Evolutionary conservation across 306 rosid genomes (phyloP), one percentile per base, ranked within the genome.

Genomic region (Carpinus fangiana): DNA sequence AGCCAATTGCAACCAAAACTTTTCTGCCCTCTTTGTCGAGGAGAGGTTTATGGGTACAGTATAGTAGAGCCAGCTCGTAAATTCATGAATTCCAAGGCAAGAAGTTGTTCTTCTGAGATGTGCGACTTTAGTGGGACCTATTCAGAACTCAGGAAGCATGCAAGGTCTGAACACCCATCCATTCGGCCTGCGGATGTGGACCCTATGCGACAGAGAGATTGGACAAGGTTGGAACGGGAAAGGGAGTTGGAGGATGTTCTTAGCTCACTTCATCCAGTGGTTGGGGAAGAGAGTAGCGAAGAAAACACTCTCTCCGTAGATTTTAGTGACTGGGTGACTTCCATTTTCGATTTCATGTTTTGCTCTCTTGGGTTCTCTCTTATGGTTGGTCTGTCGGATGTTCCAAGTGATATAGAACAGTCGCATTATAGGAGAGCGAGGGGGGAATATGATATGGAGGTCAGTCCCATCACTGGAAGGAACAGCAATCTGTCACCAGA

Each of bases 11-110:
- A 79, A 13, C 74, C 82, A 77, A 78, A 88, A 64, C 86, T 89
- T 23, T 73, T 45, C 65, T 93, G 97, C 87, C 98, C 98, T 34
- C 91, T 91, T 76, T 93, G 97, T 82, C 95, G 97, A 5, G 97
- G 98, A 72, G 89, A 82, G 74, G 83, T 93, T 73, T 86, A 84
- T 81, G 97, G 98, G 47, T 93, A 90, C 59, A 74, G 78, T 80
- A 89, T 91, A 45, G 82, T 80, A 56, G 83, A 85, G 82, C 83
- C 90, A 71, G 93, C 93, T 70, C 93, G 97, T 65, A 78, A 52
- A 18, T 86, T 78, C 81, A 84, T 93, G 95, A 89, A 93, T 73
- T 67, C 75, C 55, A 93, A 88, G 81, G 56, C 60, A 52, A 87
- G 98, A 86, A 88, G 80, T 80, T 93, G 98, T 79, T 88, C 97